Percentiles rank a stretch among this genome's conserved stretches.
Conservation (phyloP, 495 filamentous ascomycete species). For the Penicillium taxi region DNA sequence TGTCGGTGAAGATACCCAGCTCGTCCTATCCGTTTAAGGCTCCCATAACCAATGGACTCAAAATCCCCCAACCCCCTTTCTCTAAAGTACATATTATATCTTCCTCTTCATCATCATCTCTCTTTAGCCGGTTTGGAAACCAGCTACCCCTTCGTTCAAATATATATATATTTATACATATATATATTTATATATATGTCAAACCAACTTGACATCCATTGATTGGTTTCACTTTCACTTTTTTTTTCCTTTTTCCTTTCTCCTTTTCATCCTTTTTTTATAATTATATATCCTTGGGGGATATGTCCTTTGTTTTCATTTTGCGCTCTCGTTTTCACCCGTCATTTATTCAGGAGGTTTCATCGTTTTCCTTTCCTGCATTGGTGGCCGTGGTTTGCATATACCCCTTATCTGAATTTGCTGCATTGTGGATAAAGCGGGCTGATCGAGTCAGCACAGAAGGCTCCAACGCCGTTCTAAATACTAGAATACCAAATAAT, state of each 20-base stretch:
- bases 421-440: slow-evolving; percentile 26
- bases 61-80: slow-evolving; percentile 12
- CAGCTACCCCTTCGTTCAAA: slow-evolving; percentile 22
- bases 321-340: slow-evolving; percentile 14
- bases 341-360: slow-evolving; percentile 11
- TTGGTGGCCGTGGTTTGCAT: slow-evolving; percentile 34
- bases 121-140: slow-evolving; percentile 15
- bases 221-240: slow-evolving; percentile 16
- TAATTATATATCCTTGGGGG: slow-evolving; percentile 16
- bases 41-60: slow-evolving; percentile 10
- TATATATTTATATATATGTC: no score
- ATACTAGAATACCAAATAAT: slow-evolving; percentile 1
- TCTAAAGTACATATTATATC: slow-evolving; percentile 30
- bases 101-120: no score
- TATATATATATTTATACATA: no score
- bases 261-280: slow-evolving; percentile 13
- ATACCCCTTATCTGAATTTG: slow-evolving; percentile 36
- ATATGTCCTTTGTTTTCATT: no score
- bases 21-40: slow-evolving; percentile 70
- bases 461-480: not conserved
- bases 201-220: slow-evolving; percentile 16
- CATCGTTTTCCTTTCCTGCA: slow-evolving; percentile 23
- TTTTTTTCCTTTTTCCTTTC: slow-evolving; percentile 11
- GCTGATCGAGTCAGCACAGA: not conserved
- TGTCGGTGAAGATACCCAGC: slow-evolving; percentile 53